Evolutionary conservation across 2,329 filamentous ascomycete genomes (phyloP), one percentile per base, ranked within the genome.

Genomic region (Trichoderma atroviride): DNA sequence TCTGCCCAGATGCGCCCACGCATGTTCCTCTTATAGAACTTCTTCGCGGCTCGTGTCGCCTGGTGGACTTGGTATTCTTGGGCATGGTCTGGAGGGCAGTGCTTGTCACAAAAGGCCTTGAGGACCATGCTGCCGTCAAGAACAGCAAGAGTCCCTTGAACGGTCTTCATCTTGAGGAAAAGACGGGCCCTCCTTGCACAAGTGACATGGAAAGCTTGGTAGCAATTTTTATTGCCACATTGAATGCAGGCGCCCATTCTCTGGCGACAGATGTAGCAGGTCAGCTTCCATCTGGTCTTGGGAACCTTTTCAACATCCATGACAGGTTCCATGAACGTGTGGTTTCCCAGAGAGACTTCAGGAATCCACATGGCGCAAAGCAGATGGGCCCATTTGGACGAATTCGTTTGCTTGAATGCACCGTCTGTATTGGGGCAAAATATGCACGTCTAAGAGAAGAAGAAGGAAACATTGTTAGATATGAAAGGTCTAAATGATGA

Each of bases 281-380:
- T 90, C 76, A 97, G 83, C 79, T 92, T 96, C 96, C 96, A 99
- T 71, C 96, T 88, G 71, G 91, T 94, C 78, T 94, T 96, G 0
- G 96, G 96, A 3, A 99, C 95, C 80, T 97, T 97, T 78, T 99
- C 96, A 43, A 99, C 93, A 74, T 98, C 96, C 85, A 96, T 96
- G 62, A 99, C 94, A 0, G 96, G 96, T 77, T 99, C 96, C 93
- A 98, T 97, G 78, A 98, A 96, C 9, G 94, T 97, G 71, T 93
- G 92, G 76, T 99, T 99, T 16, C 94, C 96, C 61, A 99, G 88
- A 4, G 93, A 95, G 7, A 98, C 93, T 81, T 99, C 96, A 0
- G 96, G 96, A 75, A 99, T 97, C 96, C 96, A 99, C 83, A 98
- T 96, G 37, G 96, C 93, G 78, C 96, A 99, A 10, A 99, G 88